These are phyloP conservation scores for Anethum foeniculum DNA, from an alignment of 140 eudicot genomes.

Conservation along the genomic window DNA sequence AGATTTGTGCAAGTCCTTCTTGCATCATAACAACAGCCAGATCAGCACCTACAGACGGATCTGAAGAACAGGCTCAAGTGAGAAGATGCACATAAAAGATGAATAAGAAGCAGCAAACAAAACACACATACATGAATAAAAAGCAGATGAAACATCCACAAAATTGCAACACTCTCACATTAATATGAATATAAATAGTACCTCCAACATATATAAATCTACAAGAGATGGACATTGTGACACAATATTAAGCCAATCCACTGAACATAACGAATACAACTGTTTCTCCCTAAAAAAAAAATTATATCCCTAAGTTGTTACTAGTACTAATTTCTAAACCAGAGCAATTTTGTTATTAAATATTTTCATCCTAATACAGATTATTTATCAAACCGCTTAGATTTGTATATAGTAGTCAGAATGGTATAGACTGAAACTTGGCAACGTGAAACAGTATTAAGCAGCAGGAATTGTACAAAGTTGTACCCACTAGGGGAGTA, in stretches of 20 bases:
- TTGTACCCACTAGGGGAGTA: background rate
- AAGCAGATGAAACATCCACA: background rate
- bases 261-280: background rate
- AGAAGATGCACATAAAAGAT: slow-evolving; percentile 6
- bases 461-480: background rate
- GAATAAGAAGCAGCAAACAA: background rate
- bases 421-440: background rate
- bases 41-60: slow-evolving; percentile 93
- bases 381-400: background rate
- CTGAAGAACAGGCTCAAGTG: slow-evolving; percentile 29
- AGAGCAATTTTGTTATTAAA: background rate
- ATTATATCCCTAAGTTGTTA: background rate
- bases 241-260: background rate
- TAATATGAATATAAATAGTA: background rate
- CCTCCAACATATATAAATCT: background rate
- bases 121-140: background rate
- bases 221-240: background rate
- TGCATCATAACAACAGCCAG: slow-evolving; percentile 92
- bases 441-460: background rate
- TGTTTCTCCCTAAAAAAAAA: background rate
- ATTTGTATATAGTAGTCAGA: background rate
- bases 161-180: background rate
- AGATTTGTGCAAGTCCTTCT: slow-evolving; percentile 85
- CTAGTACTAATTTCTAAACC: background rate
- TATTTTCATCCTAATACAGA: background rate